These are phyloP conservation scores for Backusella macrospora DNA, from an alignment of 192 early-diverging fungal species.

Conservation along the genomic window DNA sequence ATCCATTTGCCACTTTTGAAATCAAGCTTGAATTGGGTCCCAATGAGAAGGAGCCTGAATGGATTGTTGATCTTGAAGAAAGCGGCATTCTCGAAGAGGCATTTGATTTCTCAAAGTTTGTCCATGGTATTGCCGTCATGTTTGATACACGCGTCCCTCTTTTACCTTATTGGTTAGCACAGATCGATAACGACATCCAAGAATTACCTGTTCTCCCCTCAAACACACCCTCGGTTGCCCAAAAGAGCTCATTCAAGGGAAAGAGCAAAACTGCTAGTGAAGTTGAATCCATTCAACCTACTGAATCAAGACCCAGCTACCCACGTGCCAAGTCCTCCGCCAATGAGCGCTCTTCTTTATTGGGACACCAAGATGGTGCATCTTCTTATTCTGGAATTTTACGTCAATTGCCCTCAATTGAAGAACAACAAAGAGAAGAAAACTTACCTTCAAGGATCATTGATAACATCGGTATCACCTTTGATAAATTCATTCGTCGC, in stretches of 20 bases:
- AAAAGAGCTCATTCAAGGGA: constrained; percentile 2
- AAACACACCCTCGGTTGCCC: constrained; percentile 20
- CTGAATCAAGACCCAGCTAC: constrained; percentile 14
- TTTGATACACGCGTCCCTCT: constrained; percentile 63
- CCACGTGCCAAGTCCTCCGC: not conserved
- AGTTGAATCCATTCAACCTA: not conserved
- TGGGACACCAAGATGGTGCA: not conserved
- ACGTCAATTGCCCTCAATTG: constrained; percentile 9
- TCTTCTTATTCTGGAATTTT: constrained; percentile 7
- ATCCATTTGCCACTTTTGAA: constrained; percentile 95
- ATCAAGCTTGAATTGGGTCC: constrained; percentile 79
- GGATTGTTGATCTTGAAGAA: constrained; percentile 77
- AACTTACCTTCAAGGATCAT: constrained; percentile 15
- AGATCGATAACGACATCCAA: constrained; percentile 35
- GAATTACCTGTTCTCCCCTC: constrained; percentile 33
- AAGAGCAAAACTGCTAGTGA: constrained; percentile 26
- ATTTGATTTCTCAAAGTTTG: constrained; percentile 85
- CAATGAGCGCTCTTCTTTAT: constrained; percentile 25
- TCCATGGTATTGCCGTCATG: constrained; percentile 78
- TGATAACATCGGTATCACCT: not conserved
- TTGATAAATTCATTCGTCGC: constrained; percentile 12
- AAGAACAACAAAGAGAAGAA: constrained; percentile 2
- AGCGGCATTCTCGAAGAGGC: constrained; percentile 78
- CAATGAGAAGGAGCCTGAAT: constrained; percentile 67
- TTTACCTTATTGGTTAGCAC: constrained; percentile 64